Conservation (phyloP, 768 basidiomycete species). For the Inosperma sp. region DNA sequence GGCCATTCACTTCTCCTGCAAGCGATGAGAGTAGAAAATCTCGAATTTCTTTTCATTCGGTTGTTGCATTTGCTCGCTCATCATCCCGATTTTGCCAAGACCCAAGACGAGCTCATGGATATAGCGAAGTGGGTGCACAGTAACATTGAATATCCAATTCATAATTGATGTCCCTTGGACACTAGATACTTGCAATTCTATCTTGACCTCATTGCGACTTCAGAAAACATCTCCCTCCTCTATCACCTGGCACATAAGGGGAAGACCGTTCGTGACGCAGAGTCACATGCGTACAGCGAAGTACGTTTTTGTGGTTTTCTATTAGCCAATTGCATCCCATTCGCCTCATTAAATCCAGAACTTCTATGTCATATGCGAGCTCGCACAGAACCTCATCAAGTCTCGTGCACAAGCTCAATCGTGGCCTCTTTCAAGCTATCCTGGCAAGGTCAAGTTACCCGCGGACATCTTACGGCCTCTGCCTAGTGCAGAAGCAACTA, state of each 20-base stretch:
- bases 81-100: constrained; percentile 83
- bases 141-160: neutral
- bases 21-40: constrained; percentile 57
- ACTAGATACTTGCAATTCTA: constrained; percentile 86
- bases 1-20: constrained; percentile 1
- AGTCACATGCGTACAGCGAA: constrained; percentile 64
- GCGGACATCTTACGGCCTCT: constrained; percentile 75
- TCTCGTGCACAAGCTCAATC: constrained; percentile 54
- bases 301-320: constrained; percentile 21
- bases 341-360: constrained; percentile 47
- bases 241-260: constrained; percentile 76
- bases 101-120: constrained; percentile 64
- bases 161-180: constrained; percentile 5
- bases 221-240: constrained; percentile 82
- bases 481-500: constrained; percentile 58
- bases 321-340: too few species aligned
- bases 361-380: constrained; percentile 81
- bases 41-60: constrained; percentile 83
- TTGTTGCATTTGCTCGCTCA: constrained; percentile 86
- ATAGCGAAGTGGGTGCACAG: constrained; percentile 65
- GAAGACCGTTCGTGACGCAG: constrained; percentile 83
- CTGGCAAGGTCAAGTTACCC: constrained; percentile 76
- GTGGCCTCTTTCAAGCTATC: constrained; percentile 78
- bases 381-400: constrained; percentile 85
- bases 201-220: constrained; percentile 65